Base-by-base conservation (phyloP, 345 rosid genomes). In the Geranium rotundifolium region DNA sequence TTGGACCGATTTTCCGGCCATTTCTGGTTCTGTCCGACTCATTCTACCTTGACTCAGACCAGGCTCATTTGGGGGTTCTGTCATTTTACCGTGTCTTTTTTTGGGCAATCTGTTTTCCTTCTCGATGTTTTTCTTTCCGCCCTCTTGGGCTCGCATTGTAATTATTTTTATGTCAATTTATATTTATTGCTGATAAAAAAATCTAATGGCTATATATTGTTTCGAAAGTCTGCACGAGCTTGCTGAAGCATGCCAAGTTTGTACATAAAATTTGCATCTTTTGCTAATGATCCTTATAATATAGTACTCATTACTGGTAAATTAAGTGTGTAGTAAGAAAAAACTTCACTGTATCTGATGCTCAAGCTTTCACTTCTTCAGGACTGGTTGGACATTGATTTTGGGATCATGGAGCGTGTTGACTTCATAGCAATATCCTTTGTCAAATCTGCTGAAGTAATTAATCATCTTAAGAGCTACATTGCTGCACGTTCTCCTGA, bases 371-470 rank as follows among this genome's bases (percentile, higher is more conserved):
- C 41, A 65, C 65, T 60, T 65, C 61, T 71, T 39, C 91, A 95
- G 99, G 97, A 95, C 61, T 95, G 99, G 99, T 74, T 95, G 72
- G 97, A 95, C 79, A 95, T 95, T 58, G 97, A 95, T 79, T 95
- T 88, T 82, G 97, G 96, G 46, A 85, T 95, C n/a, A 85, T 89
- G 16, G 97, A 86, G 84, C 90, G 88, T 56, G 99, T 90, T 68
- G 99, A 95, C 72, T 95, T 95, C 73, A 86, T 95, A 65, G 99
- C 99, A 19, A 82, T 95, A 71, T 95, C 99, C 50, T 95, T 95
- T 75, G 97, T 95, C 72, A 95, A 95, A 76, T 95, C 99, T 18
- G 97, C 99, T 62, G 99, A 95, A 82, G 97, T 95, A 61, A 85
- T 95, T 69, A 79, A 78, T 64, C 99, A 95, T 77, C 95, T 95